phyloP scores from a whole-genome alignment of 495 filamentous ascomycete species.

The Chlorociboria aeruginascens region DNA sequence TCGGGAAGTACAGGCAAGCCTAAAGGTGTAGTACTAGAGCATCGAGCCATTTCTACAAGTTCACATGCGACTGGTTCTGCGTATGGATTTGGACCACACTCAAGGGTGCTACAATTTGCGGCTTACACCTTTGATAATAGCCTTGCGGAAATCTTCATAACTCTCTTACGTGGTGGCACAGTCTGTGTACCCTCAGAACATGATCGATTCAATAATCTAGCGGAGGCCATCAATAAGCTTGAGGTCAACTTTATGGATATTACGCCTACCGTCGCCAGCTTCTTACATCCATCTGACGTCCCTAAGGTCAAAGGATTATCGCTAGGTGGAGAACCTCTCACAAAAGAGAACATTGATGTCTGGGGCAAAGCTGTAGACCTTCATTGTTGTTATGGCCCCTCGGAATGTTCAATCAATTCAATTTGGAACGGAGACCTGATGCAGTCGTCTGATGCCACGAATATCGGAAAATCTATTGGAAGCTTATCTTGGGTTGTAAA shows the following conservation, averaged over 20 bases:
- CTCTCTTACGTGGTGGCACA: constrained; percentile 48
- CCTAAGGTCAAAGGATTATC: constrained; percentile 33
- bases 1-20: constrained; percentile 36
- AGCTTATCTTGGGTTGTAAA: constrained; percentile 45
- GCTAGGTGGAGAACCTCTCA: constrained; percentile 44
- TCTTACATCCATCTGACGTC: constrained; percentile 28
- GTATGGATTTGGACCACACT: not conserved
- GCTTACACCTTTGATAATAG: constrained; percentile 55
- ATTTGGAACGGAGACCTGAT: constrained; percentile 25
- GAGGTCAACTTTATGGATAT: constrained; percentile 24
- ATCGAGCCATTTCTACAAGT: not conserved
- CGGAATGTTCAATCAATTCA: constrained; percentile 20
- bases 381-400: constrained; percentile 46
- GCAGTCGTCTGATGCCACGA: constrained; percentile 11
- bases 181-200: constrained; percentile 33
- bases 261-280: constrained; percentile 42
- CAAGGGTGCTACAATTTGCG: constrained; percentile 2
- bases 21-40: constrained; percentile 24
- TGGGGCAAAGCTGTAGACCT: constrained; percentile 40
- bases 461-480: constrained; percentile 27
- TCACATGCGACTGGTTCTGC: not conserved
- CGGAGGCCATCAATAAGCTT: constrained; percentile 25
- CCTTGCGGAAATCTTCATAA: constrained; percentile 74
- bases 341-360: constrained; percentile 35
- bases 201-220: constrained; percentile 27